Conservation (phyloP, 2,329 filamentous ascomycete species). For the Zymoseptoria ardabiliae region DNA sequence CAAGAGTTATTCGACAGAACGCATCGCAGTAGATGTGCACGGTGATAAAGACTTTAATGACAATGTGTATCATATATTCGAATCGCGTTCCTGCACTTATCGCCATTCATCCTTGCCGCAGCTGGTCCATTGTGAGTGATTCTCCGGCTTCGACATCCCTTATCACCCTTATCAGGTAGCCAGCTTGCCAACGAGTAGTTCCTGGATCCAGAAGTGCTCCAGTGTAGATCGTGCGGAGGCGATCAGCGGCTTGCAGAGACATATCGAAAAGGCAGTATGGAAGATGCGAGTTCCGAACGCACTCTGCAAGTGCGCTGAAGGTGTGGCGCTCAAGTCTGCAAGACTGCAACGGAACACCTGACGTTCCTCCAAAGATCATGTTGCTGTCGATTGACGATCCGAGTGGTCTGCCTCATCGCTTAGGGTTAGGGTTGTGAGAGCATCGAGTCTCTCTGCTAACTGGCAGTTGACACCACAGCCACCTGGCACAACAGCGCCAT, state of each 20-base stretch:
- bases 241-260: neutral
- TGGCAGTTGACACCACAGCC: neutral
- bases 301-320: neutral
- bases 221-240: neutral
- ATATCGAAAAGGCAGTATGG: neutral
- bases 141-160: no score
- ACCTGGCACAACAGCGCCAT: neutral
- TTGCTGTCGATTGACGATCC: no score
- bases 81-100: neutral
- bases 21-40: neutral
- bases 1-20: neutral
- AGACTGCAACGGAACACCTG: no score
- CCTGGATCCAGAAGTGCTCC: neutral
- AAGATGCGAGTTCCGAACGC: neutral
- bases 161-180: no score
- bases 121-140: no score
- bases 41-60: neutral
- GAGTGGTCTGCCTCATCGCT: neutral
- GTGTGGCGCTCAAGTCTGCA: no score
- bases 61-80: neutral
- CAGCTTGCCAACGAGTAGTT: no score
- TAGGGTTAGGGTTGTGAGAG: neutral
- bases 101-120: no score
- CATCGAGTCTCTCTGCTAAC: neutral
- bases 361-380: no score